These are phyloP conservation scores for Durusdinium trenchii DNA, from an alignment of 73 alveolate genomes.

Conservation along the genomic window DNA sequence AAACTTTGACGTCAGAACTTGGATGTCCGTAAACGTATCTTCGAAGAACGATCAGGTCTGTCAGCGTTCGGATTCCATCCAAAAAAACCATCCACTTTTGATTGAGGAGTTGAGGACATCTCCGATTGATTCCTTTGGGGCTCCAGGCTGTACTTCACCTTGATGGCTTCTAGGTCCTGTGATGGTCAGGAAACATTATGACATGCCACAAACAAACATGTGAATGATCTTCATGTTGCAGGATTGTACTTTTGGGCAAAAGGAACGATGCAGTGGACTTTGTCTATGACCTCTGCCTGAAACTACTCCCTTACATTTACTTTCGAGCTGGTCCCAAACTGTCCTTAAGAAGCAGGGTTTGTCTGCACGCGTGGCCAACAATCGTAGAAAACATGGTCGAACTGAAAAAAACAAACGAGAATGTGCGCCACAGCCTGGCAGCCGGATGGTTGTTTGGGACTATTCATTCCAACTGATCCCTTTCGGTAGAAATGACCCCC, in stretches of 20 bases:
- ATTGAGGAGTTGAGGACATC: not conserved
- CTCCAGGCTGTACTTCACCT: not conserved
- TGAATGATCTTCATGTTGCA: not conserved
- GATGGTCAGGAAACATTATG: not conserved
- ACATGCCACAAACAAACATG: not conserved
- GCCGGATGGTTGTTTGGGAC: too few species aligned
- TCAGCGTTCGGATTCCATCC: not conserved
- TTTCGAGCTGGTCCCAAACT: too few species aligned
- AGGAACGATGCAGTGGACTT: too few species aligned
- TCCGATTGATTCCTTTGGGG: not conserved
- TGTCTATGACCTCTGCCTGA: not conserved
- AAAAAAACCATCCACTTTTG: not conserved
- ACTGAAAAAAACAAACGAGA: too few species aligned
- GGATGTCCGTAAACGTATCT: too few species aligned
- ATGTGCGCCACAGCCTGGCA: too few species aligned
- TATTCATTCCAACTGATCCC: too few species aligned
- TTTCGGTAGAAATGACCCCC: too few species aligned
- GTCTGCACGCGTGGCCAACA: too few species aligned
- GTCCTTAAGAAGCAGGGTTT: too few species aligned
- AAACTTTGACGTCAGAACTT: too few species aligned
- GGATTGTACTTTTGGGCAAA: not conserved
- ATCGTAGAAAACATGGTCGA: too few species aligned
- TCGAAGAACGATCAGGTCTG: not conserved
- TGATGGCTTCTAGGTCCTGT: constrained; percentile 50
- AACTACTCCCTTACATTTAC: not conserved